A percentile compares a stretch with the other conserved stretches of the same genome.
Conservation (phyloP, 1,284 basidiomycete species). For the Exobasidium rhododendri region DNA sequence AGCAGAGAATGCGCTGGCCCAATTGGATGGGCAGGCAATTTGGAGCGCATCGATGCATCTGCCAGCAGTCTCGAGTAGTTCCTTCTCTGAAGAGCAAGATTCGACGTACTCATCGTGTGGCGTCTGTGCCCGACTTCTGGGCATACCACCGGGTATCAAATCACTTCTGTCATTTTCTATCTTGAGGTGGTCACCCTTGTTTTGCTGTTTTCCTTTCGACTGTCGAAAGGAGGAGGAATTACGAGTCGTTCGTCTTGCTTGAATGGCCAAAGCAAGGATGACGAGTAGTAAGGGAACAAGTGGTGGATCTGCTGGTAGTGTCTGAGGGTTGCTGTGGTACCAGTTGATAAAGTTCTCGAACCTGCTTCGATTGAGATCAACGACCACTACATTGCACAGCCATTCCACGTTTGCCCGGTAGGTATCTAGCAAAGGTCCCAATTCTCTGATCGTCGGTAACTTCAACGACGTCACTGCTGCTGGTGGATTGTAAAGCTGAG, state of each 20-base stretch:
- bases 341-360: slow-evolving; percentile 40
- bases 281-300: slow-evolving; percentile 42
- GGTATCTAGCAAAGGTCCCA: slow-evolving; percentile 33
- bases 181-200: not conserved
- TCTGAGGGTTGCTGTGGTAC: slow-evolving; percentile 44
- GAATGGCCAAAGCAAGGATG: slow-evolving; percentile 41
- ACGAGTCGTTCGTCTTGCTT: slow-evolving; percentile 28
- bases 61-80: slow-evolving; percentile 38
- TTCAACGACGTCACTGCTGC: slow-evolving; percentile 5
- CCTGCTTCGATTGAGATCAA: slow-evolving; percentile 40
- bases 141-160: not conserved
- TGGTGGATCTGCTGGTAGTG: slow-evolving; percentile 42
- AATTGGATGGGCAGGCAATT: slow-evolving; percentile 41
- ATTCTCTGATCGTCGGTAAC: slow-evolving; percentile 31
- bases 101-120: slow-evolving; percentile 24
- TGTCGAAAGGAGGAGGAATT: not conserved
- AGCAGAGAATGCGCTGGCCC: slow-evolving; percentile 39
- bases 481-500: slow-evolving; percentile 1
- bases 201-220: not conserved
- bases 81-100: slow-evolving; percentile 28
- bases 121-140: not conserved
- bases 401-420: slow-evolving; percentile 40
- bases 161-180: not conserved
- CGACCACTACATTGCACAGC: slow-evolving; percentile 34
- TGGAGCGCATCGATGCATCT: slow-evolving; percentile 40